These are phyloP conservation scores for Amylostereum areolatum DNA, from an alignment of 1,284 basidiomycete species.

Conservation along the genomic window DNA sequence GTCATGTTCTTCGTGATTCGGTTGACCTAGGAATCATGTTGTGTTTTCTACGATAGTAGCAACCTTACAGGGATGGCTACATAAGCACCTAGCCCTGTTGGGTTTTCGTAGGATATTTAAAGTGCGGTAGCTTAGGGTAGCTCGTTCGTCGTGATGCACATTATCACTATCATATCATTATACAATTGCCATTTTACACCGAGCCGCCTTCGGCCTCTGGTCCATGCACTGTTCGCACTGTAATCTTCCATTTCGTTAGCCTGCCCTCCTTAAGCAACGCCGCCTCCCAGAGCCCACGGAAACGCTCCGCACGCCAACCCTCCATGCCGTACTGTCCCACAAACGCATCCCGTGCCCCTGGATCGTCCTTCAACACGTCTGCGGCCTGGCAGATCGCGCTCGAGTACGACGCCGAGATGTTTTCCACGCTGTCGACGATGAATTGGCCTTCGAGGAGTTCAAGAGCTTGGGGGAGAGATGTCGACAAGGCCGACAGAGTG, in stretches of 20 bases:
- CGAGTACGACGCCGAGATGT: neutral
- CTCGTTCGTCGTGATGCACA: too few species aligned
- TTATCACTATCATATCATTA: too few species aligned
- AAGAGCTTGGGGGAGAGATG: neutral
- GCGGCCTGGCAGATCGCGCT: neutral
- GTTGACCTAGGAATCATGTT: slow-evolving; percentile 35
- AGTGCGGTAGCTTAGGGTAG: too few species aligned
- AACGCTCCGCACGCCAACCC: neutral
- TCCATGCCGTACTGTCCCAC: neutral
- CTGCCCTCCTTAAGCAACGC: neutral
- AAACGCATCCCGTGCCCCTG: neutral
- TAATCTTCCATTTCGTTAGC: neutral
- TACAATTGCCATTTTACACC: too few species aligned
- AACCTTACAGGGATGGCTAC: too few species aligned
- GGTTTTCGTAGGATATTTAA: too few species aligned
- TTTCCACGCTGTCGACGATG: neutral
- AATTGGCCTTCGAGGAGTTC: neutral
- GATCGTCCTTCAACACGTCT: neutral
- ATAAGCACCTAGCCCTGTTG: too few species aligned
- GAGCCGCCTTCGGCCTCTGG: too few species aligned
- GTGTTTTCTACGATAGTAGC: too few species aligned
- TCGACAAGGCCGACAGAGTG: neutral
- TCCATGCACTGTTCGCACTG: neutral
- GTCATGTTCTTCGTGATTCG: slow-evolving; percentile 71
- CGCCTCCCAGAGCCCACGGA: neutral